Evolutionary conservation across 2,329 filamentous ascomycete genomes (phyloP).

Genomic region (Exophiala calicioides): DNA sequence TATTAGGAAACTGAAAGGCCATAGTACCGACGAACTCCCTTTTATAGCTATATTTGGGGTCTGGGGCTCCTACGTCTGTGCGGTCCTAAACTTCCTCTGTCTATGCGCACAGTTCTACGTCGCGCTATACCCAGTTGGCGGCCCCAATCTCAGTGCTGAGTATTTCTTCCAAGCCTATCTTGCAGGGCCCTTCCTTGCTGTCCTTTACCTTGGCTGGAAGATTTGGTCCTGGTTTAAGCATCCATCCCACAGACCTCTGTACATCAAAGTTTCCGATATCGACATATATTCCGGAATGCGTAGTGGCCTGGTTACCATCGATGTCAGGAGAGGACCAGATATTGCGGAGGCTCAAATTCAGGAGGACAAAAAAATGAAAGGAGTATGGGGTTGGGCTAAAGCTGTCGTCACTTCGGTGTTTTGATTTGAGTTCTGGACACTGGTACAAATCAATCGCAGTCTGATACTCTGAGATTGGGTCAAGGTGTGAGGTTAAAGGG

Average conservation of each 20-base stretch:
- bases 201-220: constrained; percentile 63
- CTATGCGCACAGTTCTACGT: constrained; percentile 87
- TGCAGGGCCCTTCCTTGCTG: constrained; percentile 40
- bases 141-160: constrained; percentile 51
- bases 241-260: constrained; percentile 35
- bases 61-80: constrained; percentile 75
- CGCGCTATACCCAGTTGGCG: constrained; percentile 72
- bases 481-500: too few species aligned
- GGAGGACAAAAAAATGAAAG: constrained; percentile 34
- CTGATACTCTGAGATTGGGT: too few species aligned
- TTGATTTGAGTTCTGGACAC: too few species aligned
- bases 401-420: constrained; percentile 8
- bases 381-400: constrained; percentile 8
- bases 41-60: constrained; percentile 80
- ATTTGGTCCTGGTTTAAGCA: constrained; percentile 25
- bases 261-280: constrained; percentile 35
- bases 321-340: constrained; percentile 30
- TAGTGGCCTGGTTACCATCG: constrained; percentile 22
- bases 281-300: constrained; percentile 39
- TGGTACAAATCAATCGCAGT: too few species aligned
- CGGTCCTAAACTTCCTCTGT: constrained; percentile 73
- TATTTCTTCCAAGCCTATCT: constrained; percentile 70
- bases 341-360: constrained; percentile 32
- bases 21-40: constrained; percentile 73
- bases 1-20: constrained; percentile 71